phyloP scores from a whole-genome alignment of 352 stramenopile genomes.

The Globisporangium splendens region DNA sequence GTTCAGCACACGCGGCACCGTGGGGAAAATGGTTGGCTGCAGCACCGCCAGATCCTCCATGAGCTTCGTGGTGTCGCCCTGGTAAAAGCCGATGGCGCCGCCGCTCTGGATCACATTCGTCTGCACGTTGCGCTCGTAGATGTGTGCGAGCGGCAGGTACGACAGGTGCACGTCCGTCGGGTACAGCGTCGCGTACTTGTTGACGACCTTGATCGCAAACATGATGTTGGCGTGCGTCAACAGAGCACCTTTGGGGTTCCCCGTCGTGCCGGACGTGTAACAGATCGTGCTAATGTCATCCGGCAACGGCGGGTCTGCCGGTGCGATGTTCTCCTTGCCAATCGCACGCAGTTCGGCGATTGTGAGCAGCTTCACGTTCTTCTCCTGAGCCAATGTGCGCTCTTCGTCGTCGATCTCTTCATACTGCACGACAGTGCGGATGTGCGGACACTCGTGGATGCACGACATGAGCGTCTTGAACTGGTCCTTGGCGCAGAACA shows the following conservation, averaged over 20 bases:
- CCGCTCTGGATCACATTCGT: conserved; percentile 56
- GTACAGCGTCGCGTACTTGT: conserved; percentile 12
- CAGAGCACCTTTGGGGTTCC: conserved; percentile 67
- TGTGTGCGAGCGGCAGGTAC: conserved; percentile 94
- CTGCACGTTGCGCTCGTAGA: conserved; percentile 86
- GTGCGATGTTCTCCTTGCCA: conserved; percentile 39
- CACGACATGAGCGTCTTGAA: conserved; percentile 46
- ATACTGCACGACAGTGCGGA: conserved; percentile 55
- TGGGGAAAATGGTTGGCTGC: conserved; percentile 88
- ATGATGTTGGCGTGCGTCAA: conserved; percentile 57
- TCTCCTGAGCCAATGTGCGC: conserved; percentile 20
- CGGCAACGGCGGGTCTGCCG: conserved; percentile 37
- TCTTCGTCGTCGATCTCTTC: conserved; percentile 41
- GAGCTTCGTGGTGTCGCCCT: conserved; percentile 85
- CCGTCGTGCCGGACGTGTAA: conserved; percentile 77
- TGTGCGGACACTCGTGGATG: conserved; percentile 39
- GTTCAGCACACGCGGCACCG: conserved; percentile 93
- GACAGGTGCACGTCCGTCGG: conserved; percentile 66
- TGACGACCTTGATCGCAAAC: conserved; percentile 14
- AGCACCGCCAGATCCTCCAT: conserved; percentile 91
- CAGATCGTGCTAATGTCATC: conserved; percentile 92
- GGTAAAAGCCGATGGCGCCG: conserved; percentile 91
- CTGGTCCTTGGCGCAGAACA: conserved; percentile 63
- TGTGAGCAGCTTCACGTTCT: conserved; percentile 41
- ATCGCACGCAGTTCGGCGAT: conserved; percentile 32